Base-by-base conservation (phyloP, 1,284 basidiomycete genomes). In the Leccinum griseonigrum region DNA sequence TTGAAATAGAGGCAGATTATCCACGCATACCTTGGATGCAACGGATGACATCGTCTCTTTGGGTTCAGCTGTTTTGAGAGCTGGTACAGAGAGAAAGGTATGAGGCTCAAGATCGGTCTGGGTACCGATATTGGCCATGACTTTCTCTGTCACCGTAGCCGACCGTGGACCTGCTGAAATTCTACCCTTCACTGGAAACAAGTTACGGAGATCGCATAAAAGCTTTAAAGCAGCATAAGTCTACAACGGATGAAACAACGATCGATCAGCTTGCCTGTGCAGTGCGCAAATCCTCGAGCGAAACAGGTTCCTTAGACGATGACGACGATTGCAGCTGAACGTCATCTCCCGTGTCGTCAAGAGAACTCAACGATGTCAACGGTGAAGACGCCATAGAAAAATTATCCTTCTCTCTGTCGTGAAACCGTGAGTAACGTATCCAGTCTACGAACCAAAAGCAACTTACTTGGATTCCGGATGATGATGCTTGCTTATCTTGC, bases 301-400 rank as follows among this genome's bases (percentile, higher is more conserved):
- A 72, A 58, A 75, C 59, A 11, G 69, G 63, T 26, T 66, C 71
- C 55, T 59, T 63, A 4, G 63, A 68, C 3, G 66, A 58, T 31
- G 61, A 59, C 9, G 61, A 59, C 9, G 65, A 53, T 14, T 65
- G 66, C 9, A 69, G 58, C 31, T 59, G 57, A 11, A 61, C 65
- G 50, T 74, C 74, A n/a, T 85, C 83, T 36, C 84, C 82, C 16
- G 70, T 69, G 60, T 87, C 88, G 54, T 88, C 87, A 58, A 91
- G 74, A 56, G 89, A 90, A 66, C 87, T 90, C 58, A 92, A 73
- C 1, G 88, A 90, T 18, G 90, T 91, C 54, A 92, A 75, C 7
- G 90, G 89, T 6, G 90, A 92, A 28, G 88, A 90, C 71, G 84
- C 71, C 53, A 76, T 79, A 52, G 86, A 86, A 16, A 68, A 66